A percentile compares a stretch with the other conserved stretches of the same genome.
Conservation (phyloP, 1,284 basidiomycete species). For the Fomes fomentarius region DNA sequence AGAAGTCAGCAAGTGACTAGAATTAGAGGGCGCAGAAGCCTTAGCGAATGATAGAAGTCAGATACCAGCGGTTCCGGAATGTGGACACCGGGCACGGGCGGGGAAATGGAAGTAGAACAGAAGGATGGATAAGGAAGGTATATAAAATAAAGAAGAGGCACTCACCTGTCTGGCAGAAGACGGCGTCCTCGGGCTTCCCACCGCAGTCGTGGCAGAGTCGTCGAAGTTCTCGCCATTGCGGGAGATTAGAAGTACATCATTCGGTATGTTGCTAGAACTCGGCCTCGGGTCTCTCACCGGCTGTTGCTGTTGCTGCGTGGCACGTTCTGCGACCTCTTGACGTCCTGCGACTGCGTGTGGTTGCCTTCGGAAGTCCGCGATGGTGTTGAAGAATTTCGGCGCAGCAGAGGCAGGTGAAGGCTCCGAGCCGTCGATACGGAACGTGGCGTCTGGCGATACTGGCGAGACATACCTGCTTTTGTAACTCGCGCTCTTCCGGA, state of each 20-base stretch:
- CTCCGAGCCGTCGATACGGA: constrained; percentile 22
- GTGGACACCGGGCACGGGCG: too few relatives aligned
- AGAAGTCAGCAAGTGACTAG: not conserved
- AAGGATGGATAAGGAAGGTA: not conserved
- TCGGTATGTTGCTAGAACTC: not conserved
- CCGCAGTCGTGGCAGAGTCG: constrained; percentile 7
- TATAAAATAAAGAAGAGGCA: not conserved
- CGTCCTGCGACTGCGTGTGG: not conserved
- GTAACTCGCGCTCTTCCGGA: constrained; percentile 21
- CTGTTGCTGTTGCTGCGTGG: constrained; percentile 1
- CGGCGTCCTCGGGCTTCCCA: constrained; percentile 5
- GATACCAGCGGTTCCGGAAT: not conserved
- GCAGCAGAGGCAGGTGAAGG: not conserved
- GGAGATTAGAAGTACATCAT: constrained; percentile 26
- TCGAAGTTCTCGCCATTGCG: constrained; percentile 24
- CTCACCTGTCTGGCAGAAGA: constrained; percentile 7
- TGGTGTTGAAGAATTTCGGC: not conserved
- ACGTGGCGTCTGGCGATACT: constrained; percentile 11
- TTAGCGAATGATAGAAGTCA: not conserved
- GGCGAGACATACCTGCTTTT: constrained; percentile 17
- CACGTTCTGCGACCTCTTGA: not conserved
- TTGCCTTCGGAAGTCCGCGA: not conserved
- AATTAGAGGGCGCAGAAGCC: not conserved
- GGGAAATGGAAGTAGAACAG: not conserved
- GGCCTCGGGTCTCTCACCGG: not conserved